Evolutionary conservation across 2,329 filamentous ascomycete genomes (phyloP).

Genomic region (Trichoderma sp.): DNA sequence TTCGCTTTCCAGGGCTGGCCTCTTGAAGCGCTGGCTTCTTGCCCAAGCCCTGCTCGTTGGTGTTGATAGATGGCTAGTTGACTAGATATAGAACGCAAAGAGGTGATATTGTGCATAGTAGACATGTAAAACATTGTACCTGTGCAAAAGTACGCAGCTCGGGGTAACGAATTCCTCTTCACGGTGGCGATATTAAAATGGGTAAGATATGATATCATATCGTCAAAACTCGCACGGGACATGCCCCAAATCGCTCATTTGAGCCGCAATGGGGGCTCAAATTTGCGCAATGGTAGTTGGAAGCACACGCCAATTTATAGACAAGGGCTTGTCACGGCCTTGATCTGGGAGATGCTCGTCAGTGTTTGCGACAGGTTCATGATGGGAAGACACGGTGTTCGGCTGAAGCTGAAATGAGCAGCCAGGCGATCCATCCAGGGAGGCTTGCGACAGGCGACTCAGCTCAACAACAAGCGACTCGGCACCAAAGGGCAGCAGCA

Average conservation of each 20-base stretch:
- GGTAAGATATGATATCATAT: slow-evolving; percentile 18
- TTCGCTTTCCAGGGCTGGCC: background rate
- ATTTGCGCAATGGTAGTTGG: background rate
- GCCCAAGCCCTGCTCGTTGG: background rate
- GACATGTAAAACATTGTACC: background rate
- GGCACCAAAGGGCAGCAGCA: background rate
- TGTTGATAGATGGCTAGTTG: background rate
- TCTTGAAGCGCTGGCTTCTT: background rate
- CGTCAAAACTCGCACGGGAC: background rate
- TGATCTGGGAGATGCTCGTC: background rate
- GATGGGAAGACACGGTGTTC: background rate
- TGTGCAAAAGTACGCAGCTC: background rate
- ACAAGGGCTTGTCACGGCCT: background rate
- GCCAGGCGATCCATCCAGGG: background rate
- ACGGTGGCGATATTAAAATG: slow-evolving; percentile 4
- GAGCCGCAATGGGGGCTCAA: background rate
- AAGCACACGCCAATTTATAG: background rate
- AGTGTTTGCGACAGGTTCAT: background rate
- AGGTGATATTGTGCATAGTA: background rate
- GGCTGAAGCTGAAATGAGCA: background rate
- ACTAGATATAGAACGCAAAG: background rate
- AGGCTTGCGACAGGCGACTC: background rate
- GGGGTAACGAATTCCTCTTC: background rate
- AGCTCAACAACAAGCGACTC: background rate
- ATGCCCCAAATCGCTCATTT: slow-evolving; percentile 1